Conservation (phyloP, 805 yeast species). For the Komagataella populi region DNA sequence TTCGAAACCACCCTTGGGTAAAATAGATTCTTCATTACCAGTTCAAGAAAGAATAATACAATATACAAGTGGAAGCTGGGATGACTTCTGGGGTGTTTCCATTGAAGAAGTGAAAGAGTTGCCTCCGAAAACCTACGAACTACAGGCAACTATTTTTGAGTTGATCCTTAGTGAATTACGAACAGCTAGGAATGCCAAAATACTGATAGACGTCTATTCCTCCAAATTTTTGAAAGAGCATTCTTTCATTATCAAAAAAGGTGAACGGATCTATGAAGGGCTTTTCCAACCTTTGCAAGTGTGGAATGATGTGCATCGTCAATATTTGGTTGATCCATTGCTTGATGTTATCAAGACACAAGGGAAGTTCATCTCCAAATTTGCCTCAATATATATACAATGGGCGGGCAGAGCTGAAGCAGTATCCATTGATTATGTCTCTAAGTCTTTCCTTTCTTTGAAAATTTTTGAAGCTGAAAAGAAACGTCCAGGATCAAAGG, state of each 20-base stretch:
- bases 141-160: slow-evolving; percentile 69
- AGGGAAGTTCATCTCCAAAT: slow-evolving; percentile 46
- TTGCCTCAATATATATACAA: slow-evolving; percentile 46
- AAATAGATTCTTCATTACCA: background rate
- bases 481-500: background rate
- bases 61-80: background rate
- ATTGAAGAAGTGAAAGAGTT: background rate
- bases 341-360: slow-evolving; percentile 40
- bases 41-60: background rate
- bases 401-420: slow-evolving; percentile 51
- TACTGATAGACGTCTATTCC: slow-evolving; percentile 48
- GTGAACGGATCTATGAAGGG: slow-evolving; percentile 41
- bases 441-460: slow-evolving; percentile 44
- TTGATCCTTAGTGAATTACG: slow-evolving; percentile 58
- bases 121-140: slow-evolving; percentile 8
- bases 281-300: slow-evolving; percentile 45
- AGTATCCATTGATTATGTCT: slow-evolving; percentile 46
- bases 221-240: slow-evolving; percentile 21
- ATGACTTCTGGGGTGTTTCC: background rate
- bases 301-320: slow-evolving; percentile 40
- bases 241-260: slow-evolving; percentile 31
- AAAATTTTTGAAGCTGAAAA: slow-evolving; percentile 26
- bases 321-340: slow-evolving; percentile 41
- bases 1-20: background rate
- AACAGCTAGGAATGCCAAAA: slow-evolving; percentile 51